Base-by-base conservation (phyloP, 805 yeast species). In the Candida tammaniensis region DNA sequence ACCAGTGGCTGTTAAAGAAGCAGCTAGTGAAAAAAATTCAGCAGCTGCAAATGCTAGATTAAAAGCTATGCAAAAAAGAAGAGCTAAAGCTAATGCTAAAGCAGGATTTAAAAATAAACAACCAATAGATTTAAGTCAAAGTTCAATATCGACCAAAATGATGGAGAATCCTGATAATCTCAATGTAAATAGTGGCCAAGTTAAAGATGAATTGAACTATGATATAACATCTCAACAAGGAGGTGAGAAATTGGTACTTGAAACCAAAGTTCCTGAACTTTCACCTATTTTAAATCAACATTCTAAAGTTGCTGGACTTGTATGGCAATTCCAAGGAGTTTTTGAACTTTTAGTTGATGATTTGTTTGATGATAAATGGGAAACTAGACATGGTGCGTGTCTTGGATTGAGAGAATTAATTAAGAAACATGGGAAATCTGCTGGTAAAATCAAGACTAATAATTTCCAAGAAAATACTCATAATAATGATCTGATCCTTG, bases 321-420 rank as follows among this genome's bases (percentile, higher is more conserved):
- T 86, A 0, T 93, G 98, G 97, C 95, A 87, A 35, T 86, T 89
- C 48, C 96, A 89, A 66, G 95, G 96, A 13, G 81, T 91, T 9
- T 88, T 82, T 57, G 97, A 86, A 53, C 64, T 88, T 15, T 60
- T 93, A 24, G 62, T 87, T 40, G 77, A 77, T 24, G 96, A 88
- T 48, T 61, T 93, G 39, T 86, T 86, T 53, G 80, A 82, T 41
- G 95, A 86, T 25, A 70, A 72, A 27, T 93, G 99, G 99, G 98
- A 93, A 61, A 72, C 82, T 11, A 76, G 99, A 47, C 99, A 93
- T 60, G 99, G 98, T 22, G 88, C 97, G 0, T 85, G 95, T 3
- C 70, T 93, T 49, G 98, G 98, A 0, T 64, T 93, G 24, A 72
- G 98, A 53, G 99, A 93, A 55, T 71, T 93, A 34, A 70, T 87